A percentile compares a stretch with the other conserved stretches of the same genome.
Evolutionary conservation across 208 protist species (phyloP).

Genomic region (Wallacemonas sp.): DNA sequence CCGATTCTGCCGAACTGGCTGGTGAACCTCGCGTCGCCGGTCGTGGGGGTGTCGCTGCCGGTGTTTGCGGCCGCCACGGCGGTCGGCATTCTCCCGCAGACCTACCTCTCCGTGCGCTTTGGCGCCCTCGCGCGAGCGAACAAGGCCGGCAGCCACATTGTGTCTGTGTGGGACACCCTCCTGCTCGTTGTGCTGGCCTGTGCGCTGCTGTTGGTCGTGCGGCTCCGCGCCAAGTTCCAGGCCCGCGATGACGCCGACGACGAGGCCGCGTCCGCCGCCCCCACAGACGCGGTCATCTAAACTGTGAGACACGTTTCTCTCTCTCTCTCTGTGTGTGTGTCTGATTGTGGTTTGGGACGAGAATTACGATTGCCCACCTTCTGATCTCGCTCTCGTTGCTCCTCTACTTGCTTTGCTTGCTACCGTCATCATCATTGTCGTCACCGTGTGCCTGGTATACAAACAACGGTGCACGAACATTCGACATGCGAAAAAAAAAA

Average conservation of each 20-base stretch:
- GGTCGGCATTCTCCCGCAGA: slow-evolving; percentile 89
- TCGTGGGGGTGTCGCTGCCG: slow-evolving; percentile 66
- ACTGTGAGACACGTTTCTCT: too few species aligned
- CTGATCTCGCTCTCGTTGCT: neutral
- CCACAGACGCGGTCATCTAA: too few species aligned
- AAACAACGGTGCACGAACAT: too few species aligned
- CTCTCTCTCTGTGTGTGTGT: too few species aligned
- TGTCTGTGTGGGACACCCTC: slow-evolving; percentile 73
- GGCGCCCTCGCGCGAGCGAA: slow-evolving; percentile 42
- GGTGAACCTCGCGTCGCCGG: slow-evolving; percentile 89
- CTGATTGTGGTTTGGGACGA: too few species aligned
- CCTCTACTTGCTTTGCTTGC: neutral
- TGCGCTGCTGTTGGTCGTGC: slow-evolving; percentile 34
- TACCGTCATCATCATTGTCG: too few species aligned
- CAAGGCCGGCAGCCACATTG: slow-evolving; percentile 36
- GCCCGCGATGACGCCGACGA: neutral
- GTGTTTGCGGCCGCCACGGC: slow-evolving; percentile 80
- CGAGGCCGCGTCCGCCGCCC: too few species aligned
- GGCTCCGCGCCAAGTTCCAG: slow-evolving; percentile 18
- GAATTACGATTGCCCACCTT: too few species aligned
- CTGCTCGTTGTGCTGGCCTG: slow-evolving; percentile 51
- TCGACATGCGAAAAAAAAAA: neutral
- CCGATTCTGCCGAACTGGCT: slow-evolving; percentile 94
- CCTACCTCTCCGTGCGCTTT: slow-evolving; percentile 86
- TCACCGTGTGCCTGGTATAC: too few species aligned